Evolutionary conservation across 176 grass and related monocot species (phyloP).

Genomic region (Musa schizocarpa): DNA sequence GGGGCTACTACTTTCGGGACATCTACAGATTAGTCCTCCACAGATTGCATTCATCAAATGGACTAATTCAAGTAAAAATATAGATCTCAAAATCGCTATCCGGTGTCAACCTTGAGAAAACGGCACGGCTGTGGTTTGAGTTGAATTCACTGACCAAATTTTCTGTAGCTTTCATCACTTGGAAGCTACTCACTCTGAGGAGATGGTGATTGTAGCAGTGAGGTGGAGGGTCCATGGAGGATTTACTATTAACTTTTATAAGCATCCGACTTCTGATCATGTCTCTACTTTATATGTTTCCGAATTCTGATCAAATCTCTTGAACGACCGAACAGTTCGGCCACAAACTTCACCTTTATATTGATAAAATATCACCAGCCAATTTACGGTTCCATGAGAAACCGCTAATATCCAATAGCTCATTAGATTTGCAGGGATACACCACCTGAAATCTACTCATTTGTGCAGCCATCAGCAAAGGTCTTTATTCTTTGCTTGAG

Average conservation of each 20-base stretch:
- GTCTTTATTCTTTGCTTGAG: conserved; percentile 65
- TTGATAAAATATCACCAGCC: neutral
- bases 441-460: conserved; percentile 39
- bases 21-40: neutral
- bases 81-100: neutral
- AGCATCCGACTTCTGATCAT: neutral
- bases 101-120: too few species aligned
- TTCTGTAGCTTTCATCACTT: neutral
- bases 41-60: neutral
- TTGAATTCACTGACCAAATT: neutral
- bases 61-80: neutral
- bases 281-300: neutral
- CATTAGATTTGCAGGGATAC: neutral
- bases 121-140: too few species aligned
- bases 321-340: neutral
- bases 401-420: neutral
- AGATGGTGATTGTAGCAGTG: neutral
- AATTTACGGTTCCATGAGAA: neutral
- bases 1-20: neutral
- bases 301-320: neutral
- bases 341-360: neutral
- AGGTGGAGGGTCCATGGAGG: neutral
- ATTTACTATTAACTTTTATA: neutral
- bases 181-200: neutral
- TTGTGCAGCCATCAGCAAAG: conserved; percentile 38